Percentiles rank a stretch among this genome's conserved stretches.
These are phyloP conservation scores for Phytophthora vignae DNA, from an alignment of 352 stramenopile species.

Conservation along the genomic window DNA sequence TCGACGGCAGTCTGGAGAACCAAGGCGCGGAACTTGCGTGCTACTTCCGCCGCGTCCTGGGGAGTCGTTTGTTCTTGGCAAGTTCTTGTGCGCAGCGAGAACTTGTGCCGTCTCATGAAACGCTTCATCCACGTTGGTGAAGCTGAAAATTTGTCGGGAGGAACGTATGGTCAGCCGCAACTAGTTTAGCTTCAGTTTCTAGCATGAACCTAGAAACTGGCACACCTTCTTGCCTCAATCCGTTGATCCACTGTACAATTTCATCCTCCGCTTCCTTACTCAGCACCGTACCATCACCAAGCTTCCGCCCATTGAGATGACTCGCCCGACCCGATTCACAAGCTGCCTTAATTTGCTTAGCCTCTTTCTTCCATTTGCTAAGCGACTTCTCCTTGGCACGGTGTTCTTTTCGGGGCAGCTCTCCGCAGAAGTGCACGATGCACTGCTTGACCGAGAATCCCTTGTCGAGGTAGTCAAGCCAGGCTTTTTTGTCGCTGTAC, in stretches of 20 bases:
- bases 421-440: slow-evolving; percentile 2
- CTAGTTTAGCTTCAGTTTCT: slow-evolving; percentile 10
- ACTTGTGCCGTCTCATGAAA: slow-evolving; percentile 12
- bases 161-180: neutral
- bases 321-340: neutral
- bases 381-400: slow-evolving; percentile 12
- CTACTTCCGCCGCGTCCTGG: slow-evolving; percentile 13
- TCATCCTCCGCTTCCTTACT: slow-evolving; percentile 1
- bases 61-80: slow-evolving; percentile 17
- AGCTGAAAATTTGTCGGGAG: too few species aligned
- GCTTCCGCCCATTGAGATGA: slow-evolving; percentile 2
- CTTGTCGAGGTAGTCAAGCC: slow-evolving; percentile 10
- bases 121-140: slow-evolving; percentile 6
- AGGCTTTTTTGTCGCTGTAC: slow-evolving; percentile 14
- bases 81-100: slow-evolving; percentile 16
- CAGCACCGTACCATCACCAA: neutral
- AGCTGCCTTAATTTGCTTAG: neutral
- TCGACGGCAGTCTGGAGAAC: slow-evolving; percentile 15
- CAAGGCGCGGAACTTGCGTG: neutral
- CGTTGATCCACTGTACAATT: slow-evolving; percentile 13
- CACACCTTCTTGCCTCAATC: slow-evolving; percentile 12
- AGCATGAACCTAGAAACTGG: slow-evolving; percentile 13
- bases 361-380: slow-evolving; percentile 6
- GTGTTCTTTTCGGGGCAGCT: slow-evolving; percentile 5
- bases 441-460: slow-evolving; percentile 8